Percentiles rank a stretch among this genome's conserved stretches.
Evolutionary conservation across 768 basidiomycete species (phyloP).

Genomic region (Psilocybe cubensis): DNA sequence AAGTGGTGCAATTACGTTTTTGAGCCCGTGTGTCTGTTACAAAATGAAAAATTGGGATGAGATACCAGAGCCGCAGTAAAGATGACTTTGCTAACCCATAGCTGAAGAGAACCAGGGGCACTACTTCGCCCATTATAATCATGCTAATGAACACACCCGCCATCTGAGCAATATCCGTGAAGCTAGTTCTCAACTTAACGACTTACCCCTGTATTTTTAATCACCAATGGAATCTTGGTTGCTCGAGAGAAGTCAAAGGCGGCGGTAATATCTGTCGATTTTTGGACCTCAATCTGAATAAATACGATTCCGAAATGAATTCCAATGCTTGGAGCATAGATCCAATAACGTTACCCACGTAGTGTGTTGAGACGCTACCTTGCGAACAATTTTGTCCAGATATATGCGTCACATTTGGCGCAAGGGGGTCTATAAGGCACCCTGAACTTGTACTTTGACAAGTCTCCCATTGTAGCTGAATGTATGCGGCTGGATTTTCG

Average conservation of each 20-base stretch:
- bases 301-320: slow-evolving; percentile 11
- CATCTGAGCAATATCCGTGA: background rate
- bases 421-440: slow-evolving; percentile 48
- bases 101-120: slow-evolving; percentile 42
- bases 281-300: slow-evolving; percentile 37
- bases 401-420: slow-evolving; percentile 20
- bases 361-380: slow-evolving; percentile 32
- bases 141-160: slow-evolving; percentile 32
- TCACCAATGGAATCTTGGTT: slow-evolving; percentile 41
- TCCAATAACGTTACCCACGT: slow-evolving; percentile 26
- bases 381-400: slow-evolving; percentile 33
- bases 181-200: background rate
- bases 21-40: slow-evolving; percentile 46
- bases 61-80: background rate
- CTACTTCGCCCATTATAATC: slow-evolving; percentile 54
- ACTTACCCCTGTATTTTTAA: slow-evolving; percentile 56
- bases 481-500: slow-evolving; percentile 18
- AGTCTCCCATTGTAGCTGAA: slow-evolving; percentile 54
- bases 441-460: slow-evolving; percentile 48
- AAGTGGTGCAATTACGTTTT: slow-evolving; percentile 35
- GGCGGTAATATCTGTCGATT: slow-evolving; percentile 39
- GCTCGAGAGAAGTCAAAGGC: slow-evolving; percentile 45
- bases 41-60: background rate
- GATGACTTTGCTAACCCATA: slow-evolving; percentile 44
- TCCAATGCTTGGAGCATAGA: background rate